Percentiles rank a stretch among this genome's conserved stretches.
Conservation (phyloP, 169 alveolate genomes). For the Cryptosporidium ubiquitum region DNA sequence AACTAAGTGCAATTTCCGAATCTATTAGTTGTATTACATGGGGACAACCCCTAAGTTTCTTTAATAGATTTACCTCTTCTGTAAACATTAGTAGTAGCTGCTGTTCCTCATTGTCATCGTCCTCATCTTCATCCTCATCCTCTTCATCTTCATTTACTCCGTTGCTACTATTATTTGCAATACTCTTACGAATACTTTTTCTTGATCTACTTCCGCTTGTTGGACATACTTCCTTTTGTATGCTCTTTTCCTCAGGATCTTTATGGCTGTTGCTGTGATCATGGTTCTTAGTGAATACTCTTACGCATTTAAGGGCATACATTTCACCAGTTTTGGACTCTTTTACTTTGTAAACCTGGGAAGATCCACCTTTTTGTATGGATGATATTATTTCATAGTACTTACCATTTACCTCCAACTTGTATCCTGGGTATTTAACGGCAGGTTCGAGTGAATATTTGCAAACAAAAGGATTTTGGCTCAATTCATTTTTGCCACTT, state of each 20-base stretch:
- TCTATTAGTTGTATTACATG: constrained; percentile 69
- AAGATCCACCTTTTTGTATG: constrained; percentile 72
- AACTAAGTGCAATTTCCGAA: constrained; percentile 59
- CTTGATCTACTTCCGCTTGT: constrained; percentile 8
- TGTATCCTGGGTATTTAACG: constrained; percentile 70
- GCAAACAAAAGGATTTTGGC: constrained; percentile 42
- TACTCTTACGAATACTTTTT: constrained; percentile 40
- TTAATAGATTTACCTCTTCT: constrained; percentile 62
- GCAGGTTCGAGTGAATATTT: constrained; percentile 73
- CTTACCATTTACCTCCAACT: constrained; percentile 67
- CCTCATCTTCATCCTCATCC: constrained; percentile 61
- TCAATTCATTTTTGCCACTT: not conserved
- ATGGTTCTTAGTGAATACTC: constrained; percentile 56
- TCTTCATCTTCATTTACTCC: constrained; percentile 16
- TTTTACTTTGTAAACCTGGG: constrained; percentile 71
- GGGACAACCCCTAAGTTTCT: constrained; percentile 46
- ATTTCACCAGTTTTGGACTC: constrained; percentile 48
- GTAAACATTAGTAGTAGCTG: constrained; percentile 64
- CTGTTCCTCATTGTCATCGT: constrained; percentile 67
- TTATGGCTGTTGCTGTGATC: constrained; percentile 10
- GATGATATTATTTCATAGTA: constrained; percentile 70
- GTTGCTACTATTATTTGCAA: not conserved
- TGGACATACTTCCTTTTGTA: not conserved
- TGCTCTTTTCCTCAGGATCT: not conserved
- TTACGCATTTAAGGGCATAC: constrained; percentile 63